Evolutionary conservation across 192 early-diverging fungal genomes (phyloP), one percentile per base, ranked within the genome.

Genomic region (Funneliformis mosseae): DNA sequence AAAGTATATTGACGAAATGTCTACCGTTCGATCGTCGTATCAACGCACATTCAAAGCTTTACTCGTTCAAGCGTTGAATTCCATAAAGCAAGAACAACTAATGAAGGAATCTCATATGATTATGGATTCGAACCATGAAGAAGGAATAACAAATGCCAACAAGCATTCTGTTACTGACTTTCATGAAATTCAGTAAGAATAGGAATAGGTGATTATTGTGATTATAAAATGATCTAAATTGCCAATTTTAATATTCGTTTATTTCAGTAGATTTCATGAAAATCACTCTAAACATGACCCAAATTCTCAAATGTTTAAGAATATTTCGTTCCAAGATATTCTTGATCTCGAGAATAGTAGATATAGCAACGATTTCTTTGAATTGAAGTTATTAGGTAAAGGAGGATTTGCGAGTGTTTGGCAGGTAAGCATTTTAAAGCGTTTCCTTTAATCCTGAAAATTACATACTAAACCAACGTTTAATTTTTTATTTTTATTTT

Each of bases 391-490:
- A 28, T 88, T 99, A 18, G 98, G 98, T 9, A 89, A 91, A 72
- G 98, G 98, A 61, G 98, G 97, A 4, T 99, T 98, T 86, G 98
- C 97, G 10, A 89, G 87, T 43, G 98, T 97, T 3, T 93, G 83
- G 77, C 23, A 76, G 74, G 74, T 55, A 38, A n/a, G 21, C 21
- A 12, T 43, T n/a, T n/a, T 7, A 14, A 67, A 25, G 14, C 4
- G 27, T 7, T 18, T 67, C 25, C 23, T 33, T 11, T 21, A 21
- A 21, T 50, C 21, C 16, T 6, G 0, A 55, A 21, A 6, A 21
- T 5, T 55, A 21, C 16, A 6, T n/a, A n/a, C n/a, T n/a, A n/a
- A n/a, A 55, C 16, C 18, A 33, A 33, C 33, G 0, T 55, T 55
- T 18, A 21, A 55, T 55, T 55, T 55, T 21, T 55, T 21, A 16